Evolutionary conservation across 2,329 filamentous ascomycete genomes (phyloP).

Genomic region (Chrysoporthe austroafricana): DNA sequence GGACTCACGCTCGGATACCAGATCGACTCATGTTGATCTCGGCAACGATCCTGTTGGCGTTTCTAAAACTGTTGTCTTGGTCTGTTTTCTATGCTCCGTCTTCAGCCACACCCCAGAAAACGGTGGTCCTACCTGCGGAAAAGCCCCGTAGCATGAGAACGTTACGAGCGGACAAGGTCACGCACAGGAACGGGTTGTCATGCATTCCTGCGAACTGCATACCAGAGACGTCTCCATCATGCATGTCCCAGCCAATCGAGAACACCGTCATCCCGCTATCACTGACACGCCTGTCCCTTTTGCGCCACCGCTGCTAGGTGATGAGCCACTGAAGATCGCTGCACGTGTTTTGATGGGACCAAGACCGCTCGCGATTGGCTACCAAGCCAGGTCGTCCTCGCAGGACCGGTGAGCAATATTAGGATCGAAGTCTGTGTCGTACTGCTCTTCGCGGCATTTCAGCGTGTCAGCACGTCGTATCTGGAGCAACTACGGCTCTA

Average conservation of each 20-base stretch:
- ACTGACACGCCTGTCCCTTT: neutral
- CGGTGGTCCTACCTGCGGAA: neutral
- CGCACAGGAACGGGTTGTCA: neutral
- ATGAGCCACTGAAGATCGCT: neutral
- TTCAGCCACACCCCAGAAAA: neutral
- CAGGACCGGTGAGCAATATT: constrained; percentile 5
- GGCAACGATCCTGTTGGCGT: neutral
- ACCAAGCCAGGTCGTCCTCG: neutral
- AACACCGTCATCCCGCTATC: neutral
- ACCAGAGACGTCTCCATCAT: neutral
- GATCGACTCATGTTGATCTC: neutral
- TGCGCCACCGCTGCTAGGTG: neutral
- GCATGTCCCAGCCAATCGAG: constrained; percentile 3
- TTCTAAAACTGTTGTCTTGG: neutral
- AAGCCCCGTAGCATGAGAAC: neutral
- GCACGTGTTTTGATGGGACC: neutral
- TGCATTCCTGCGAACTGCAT: neutral
- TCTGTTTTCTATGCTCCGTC: neutral
- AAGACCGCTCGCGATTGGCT: neutral
- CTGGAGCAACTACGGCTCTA: neutral
- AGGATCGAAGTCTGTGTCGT: neutral
- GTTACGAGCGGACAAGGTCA: neutral
- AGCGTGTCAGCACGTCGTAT: neutral
- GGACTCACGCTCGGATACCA: neutral
- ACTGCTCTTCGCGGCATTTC: neutral